A percentile compares a stretch with the other conserved stretches of the same genome.
Evolutionary conservation across 2,329 filamentous ascomycete species (phyloP).

Genomic region (Cryphonectria naterciae): DNA sequence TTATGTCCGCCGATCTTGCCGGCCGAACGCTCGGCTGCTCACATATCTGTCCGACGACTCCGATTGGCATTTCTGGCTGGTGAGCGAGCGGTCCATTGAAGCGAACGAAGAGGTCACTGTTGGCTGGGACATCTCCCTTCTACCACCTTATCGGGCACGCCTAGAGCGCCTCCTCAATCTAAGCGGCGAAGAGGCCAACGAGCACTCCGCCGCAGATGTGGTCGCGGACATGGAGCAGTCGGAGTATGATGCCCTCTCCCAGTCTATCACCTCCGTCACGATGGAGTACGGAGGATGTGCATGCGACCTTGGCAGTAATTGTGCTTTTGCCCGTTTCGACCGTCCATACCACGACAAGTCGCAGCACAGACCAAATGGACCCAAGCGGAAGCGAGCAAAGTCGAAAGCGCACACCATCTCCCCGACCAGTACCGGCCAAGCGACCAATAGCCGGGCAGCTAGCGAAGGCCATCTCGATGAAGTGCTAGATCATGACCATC

Average conservation of each 20-base stretch:
- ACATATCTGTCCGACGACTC: constrained; percentile 78
- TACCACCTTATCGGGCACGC: constrained; percentile 56
- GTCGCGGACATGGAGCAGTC: constrained; percentile 61
- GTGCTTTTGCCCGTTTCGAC: constrained; percentile 67
- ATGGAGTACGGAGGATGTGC: constrained; percentile 82
- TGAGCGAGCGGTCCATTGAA: constrained; percentile 77
- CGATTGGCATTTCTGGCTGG: constrained; percentile 91
- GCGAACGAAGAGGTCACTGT: constrained; percentile 66
- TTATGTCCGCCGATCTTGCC: constrained; percentile 90
- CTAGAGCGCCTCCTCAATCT: constrained; percentile 65
- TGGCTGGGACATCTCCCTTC: constrained; percentile 70
- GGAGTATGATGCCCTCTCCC: constrained; percentile 63
- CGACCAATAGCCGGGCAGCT: constrained; percentile 65
- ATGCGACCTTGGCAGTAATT: constrained; percentile 67
- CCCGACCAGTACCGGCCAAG: constrained; percentile 64
- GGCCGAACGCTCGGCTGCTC: constrained; percentile 85
- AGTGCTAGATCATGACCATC: constrained; percentile 55
- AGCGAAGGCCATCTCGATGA: constrained; percentile 66
- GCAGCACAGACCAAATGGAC: constrained; percentile 43
- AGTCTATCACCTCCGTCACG: constrained; percentile 71
- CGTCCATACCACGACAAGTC: constrained; percentile 57
- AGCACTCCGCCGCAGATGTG: constrained; percentile 56
- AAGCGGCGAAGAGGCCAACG: constrained; percentile 59
- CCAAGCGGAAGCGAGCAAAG: constrained; percentile 59
- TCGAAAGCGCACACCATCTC: constrained; percentile 60